Base-by-base conservation (phyloP, 306 rosid genomes). In the Phaseolus lunatus region DNA sequence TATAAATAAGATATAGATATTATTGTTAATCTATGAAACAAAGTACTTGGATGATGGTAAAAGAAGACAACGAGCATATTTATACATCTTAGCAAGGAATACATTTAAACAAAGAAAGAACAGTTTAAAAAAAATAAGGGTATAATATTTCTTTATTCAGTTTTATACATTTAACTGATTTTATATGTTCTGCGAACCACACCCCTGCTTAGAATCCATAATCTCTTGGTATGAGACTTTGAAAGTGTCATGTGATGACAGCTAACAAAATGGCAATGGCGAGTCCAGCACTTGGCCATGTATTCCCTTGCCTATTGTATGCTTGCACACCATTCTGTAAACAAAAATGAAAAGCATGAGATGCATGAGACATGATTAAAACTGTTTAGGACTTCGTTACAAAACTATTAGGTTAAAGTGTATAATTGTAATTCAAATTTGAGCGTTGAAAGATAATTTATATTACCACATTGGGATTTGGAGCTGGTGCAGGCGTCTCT, bases 401-500 rank as follows among this genome's bases (percentile, higher is more conserved):
- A n/a, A 49, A 49, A 16, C 53, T 37, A 37, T 15, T 15, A 53
- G 6, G 61, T 3, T 24, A 12, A 59, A 2, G 43, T 24, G 13
- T 26, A 26, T 5, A 26, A 58, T 14, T 26, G 20, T 12, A 14
- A 27, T 14, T 12, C 27, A 58, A 59, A 29, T 59, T 27, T 29
- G 15, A 62, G 67, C 0, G 6, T 0, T 62, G 4, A 33, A 62
- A 65, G 44, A 33, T 8, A 62, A n/a, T 39, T 11, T 43, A 12
- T 33, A 47, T 77, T 91, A 94, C 98, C 97, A 29, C 70, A 72
- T 87, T 26, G 57, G 81, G 78, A 67, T 70, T 84, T 49, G 98
- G 98, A 73, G 98, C 88, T 65, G 98, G 98, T 23, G 97, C 14
- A 6, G 97, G 97, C 0, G 89, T 56, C 3, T 88, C 93, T 48